phyloP scores from a whole-genome alignment of 257 asterid genomes.

The Galeopsis tetrahit region DNA sequence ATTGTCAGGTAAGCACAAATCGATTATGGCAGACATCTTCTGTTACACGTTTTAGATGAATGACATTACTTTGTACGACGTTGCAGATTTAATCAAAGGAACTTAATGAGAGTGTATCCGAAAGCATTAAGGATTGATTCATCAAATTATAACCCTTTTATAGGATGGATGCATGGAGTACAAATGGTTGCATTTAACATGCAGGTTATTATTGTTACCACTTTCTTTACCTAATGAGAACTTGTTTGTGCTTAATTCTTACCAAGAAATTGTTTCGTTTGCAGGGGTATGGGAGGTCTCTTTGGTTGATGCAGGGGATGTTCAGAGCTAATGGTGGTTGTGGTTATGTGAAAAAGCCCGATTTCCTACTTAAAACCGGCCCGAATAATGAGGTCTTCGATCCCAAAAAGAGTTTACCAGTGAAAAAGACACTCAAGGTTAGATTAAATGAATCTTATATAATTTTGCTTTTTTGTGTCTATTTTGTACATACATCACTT shows the following conservation, averaged over 20 bases:
- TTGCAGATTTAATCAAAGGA: conserved; percentile 69
- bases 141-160: conserved; percentile 75
- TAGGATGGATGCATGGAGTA: conserved; percentile 83
- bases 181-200: conserved; percentile 90
- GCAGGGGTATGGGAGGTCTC: conserved; percentile 70
- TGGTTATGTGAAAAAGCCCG: conserved; percentile 82
- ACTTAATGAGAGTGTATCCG: conserved; percentile 84
- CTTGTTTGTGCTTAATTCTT: not conserved
- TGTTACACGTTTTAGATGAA: not conserved
- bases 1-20: conserved; percentile 53
- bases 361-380: conserved; percentile 48
- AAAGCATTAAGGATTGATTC: conserved; percentile 74
- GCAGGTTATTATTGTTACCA: conserved; percentile 52
- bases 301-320: conserved; percentile 89
- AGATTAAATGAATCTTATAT: not conserved
- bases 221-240: not conserved
- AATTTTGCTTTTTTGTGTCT: not conserved
- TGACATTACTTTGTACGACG: not conserved
- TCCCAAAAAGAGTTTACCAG: conserved; percentile 53
- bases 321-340: conserved; percentile 85
- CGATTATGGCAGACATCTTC: not conserved
- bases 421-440: conserved; percentile 65
- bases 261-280: not conserved
- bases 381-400: conserved; percentile 55
- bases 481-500: not conserved